Conservation (phyloP, 2,329 filamentous ascomycete species). For the Geosmithia flava region DNA sequence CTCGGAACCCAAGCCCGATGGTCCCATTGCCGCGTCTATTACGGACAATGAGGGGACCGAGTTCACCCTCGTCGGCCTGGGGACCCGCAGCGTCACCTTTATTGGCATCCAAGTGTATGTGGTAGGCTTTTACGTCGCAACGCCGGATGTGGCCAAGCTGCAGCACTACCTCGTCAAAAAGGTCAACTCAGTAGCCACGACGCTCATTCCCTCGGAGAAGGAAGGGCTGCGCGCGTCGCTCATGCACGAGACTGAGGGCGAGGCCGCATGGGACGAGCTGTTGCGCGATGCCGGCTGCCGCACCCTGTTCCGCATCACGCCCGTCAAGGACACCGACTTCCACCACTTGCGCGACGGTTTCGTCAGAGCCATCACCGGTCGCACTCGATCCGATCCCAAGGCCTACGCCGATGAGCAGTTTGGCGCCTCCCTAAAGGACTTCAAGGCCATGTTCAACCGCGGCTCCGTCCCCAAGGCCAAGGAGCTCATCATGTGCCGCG, state of each 20-base stretch:
- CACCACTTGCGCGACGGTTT: constrained; percentile 84
- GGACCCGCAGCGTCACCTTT: constrained; percentile 83
- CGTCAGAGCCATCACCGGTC: constrained; percentile 70
- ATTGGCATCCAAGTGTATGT: constrained; percentile 88
- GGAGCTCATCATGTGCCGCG: constrained; percentile 62
- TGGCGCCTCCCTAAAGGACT: constrained; percentile 59
- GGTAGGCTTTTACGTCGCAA: constrained; percentile 83
- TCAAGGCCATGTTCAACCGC: constrained; percentile 72
- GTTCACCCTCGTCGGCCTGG: constrained; percentile 81
- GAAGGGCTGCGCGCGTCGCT: constrained; percentile 57
- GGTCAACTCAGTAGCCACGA: constrained; percentile 67
- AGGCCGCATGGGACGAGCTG: constrained; percentile 62
- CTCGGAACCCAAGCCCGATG: constrained; percentile 9
- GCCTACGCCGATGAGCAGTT: constrained; percentile 61
- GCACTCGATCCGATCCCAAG: constrained; percentile 45
- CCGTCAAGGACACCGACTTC: constrained; percentile 91
- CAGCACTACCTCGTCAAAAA: constrained; percentile 66
- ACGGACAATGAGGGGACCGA: constrained; percentile 39
- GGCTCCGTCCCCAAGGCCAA: constrained; percentile 70
- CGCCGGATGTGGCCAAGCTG: constrained; percentile 66
- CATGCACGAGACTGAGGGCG: constrained; percentile 55
- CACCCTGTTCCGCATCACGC: constrained; percentile 71
- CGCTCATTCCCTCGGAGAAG: constrained; percentile 73
- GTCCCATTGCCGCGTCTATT: constrained; percentile 24
- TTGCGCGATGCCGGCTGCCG: constrained; percentile 56